Conservation (phyloP, 768 basidiomycete species). For the Xerocomellus amylosporus region DNA sequence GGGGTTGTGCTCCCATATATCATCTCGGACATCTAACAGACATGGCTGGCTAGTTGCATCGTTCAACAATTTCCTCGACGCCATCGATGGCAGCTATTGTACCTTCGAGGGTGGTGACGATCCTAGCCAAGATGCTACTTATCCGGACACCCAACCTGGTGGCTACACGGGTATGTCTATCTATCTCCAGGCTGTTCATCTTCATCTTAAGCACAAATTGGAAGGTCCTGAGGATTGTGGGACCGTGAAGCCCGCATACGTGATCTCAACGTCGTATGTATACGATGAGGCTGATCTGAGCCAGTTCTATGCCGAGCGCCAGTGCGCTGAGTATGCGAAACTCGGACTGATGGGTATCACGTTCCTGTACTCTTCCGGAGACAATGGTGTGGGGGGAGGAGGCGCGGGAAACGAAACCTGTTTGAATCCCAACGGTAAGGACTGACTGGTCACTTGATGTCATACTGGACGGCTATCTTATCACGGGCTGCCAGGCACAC, state of each 20-base stretch:
- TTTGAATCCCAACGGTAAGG: slow-evolving; percentile 6
- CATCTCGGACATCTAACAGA: not conserved
- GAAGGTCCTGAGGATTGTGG: slow-evolving; percentile 35
- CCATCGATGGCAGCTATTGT: slow-evolving; percentile 34
- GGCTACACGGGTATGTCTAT: slow-evolving; percentile 18
- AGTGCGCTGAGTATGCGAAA: slow-evolving; percentile 39
- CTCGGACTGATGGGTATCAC: slow-evolving; percentile 38
- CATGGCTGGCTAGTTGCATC: slow-evolving; percentile 26
- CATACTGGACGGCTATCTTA: not conserved
- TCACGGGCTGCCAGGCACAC: not conserved
- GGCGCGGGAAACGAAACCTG: too few species aligned
- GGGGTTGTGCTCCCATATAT: slow-evolving; percentile 11
- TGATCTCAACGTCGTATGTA: slow-evolving; percentile 45
- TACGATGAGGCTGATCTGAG: slow-evolving; percentile 36
- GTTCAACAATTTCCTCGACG: slow-evolving; percentile 40
- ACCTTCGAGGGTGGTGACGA: slow-evolving; percentile 38
- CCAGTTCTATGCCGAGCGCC: slow-evolving; percentile 21
- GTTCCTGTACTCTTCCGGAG: slow-evolving; percentile 34
- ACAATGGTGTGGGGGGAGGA: slow-evolving; percentile 6
- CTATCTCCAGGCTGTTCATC: not conserved
- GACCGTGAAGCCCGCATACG: slow-evolving; percentile 31
- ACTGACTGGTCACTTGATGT: not conserved
- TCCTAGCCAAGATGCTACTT: slow-evolving; percentile 24
- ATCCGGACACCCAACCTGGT: slow-evolving; percentile 22
- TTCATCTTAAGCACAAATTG: not conserved